A percentile compares a stretch with the other conserved stretches of the same genome.
Conservation (phyloP, 1,284 basidiomycete genomes). For the Apiotrichum porosum region DNA sequence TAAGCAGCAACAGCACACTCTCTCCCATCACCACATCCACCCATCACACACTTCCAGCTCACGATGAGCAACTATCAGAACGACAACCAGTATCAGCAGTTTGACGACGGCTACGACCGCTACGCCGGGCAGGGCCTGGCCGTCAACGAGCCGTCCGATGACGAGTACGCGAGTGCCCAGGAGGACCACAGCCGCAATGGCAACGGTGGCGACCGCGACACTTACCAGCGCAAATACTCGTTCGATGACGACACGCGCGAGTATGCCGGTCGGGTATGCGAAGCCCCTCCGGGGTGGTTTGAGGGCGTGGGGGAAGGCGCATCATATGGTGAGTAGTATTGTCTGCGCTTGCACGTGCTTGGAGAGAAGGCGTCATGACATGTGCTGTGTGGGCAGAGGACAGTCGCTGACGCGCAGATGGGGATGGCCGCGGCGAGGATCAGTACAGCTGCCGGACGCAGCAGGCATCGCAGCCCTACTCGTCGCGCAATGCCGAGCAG, state of each 20-base stretch:
- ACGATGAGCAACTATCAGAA: background rate
- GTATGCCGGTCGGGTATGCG: background rate
- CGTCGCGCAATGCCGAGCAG: background rate
- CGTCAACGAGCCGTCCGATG: too few species aligned
- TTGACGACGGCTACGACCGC: background rate
- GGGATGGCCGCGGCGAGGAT: background rate
- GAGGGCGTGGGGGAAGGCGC: background rate
- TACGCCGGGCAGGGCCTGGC: background rate
- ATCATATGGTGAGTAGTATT: background rate
- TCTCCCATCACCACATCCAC: too few species aligned
- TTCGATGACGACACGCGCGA: background rate
- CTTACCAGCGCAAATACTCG: too few species aligned
- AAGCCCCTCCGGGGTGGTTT: background rate
- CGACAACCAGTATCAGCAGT: background rate
- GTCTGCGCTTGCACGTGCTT: too few species aligned
- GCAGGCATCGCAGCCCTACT: background rate
- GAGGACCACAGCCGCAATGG: too few species aligned
- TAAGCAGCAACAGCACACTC: too few species aligned
- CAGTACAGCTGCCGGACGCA: background rate
- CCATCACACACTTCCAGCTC: too few species aligned
- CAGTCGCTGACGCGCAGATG: too few species aligned
- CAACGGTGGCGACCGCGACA: too few species aligned
- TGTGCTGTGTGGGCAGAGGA: too few species aligned
- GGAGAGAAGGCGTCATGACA: too few species aligned
- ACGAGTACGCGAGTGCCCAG: background rate